Conservation (phyloP, 352 stramenopile genomes). For the Globisporangium acanthophoron region DNA sequence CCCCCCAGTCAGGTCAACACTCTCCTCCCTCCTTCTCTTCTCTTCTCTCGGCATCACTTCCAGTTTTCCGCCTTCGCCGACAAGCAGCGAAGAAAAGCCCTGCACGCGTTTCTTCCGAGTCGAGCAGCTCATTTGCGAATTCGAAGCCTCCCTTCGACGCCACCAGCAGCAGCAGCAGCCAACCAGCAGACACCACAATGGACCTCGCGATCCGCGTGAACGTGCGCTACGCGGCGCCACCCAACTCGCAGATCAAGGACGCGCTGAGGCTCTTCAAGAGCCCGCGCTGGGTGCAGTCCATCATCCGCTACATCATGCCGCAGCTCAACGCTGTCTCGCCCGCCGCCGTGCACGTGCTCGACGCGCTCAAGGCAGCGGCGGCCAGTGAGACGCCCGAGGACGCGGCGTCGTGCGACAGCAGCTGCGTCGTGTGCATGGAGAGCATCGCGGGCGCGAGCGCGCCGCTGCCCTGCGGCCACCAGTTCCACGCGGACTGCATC, state of each 20-base stretch:
- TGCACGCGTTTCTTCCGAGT: not conserved
- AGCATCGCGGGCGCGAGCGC: constrained; percentile 42
- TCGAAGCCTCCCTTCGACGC: not conserved
- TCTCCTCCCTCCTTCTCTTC: too few relatives aligned
- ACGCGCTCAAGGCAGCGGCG: constrained; percentile 47
- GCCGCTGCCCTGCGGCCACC: constrained; percentile 66
- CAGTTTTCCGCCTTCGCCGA: too few relatives aligned
- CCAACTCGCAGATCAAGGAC: constrained; percentile 87
- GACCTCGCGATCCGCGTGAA: constrained; percentile 87
- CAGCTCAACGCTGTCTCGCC: constrained; percentile 83
- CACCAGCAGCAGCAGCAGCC: not conserved
- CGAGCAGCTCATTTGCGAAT: constrained; percentile 8
- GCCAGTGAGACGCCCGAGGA: constrained; percentile 24
- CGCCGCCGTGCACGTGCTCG: constrained; percentile 50
- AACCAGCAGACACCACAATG: constrained; percentile 27
- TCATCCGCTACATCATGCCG: constrained; percentile 88
- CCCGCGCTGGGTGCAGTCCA: constrained; percentile 85
- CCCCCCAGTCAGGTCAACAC: too few relatives aligned
- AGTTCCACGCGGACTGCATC: constrained; percentile 74
- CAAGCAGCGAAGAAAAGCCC: not conserved
- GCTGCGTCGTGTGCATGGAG: constrained; percentile 86
- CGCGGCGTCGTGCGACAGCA: constrained; percentile 14
- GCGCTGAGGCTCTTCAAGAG: constrained; percentile 85
- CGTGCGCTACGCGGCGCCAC: constrained; percentile 78
- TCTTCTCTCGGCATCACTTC: too few relatives aligned